Evolutionary conservation across 495 filamentous ascomycete species (phyloP).

Genomic region (Lasiosphaeria ovina): DNA sequence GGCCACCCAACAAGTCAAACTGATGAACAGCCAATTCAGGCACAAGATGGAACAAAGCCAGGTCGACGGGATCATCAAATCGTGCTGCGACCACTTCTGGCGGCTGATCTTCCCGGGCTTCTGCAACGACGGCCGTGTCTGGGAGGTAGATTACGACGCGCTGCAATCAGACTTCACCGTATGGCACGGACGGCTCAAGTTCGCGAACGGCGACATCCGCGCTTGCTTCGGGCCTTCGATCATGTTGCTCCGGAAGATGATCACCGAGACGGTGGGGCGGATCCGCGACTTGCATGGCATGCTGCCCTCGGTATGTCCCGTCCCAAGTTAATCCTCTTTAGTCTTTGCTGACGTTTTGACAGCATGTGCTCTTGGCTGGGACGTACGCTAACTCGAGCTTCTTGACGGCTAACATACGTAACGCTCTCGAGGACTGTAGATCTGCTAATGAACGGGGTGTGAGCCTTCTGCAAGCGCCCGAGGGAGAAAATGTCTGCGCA

Average conservation of each 20-base stretch:
- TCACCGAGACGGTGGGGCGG: background rate
- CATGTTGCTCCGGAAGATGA: background rate
- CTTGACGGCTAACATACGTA: background rate
- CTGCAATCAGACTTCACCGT: conserved; percentile 5
- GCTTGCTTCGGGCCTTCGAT: conserved; percentile 4
- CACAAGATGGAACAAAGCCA: background rate
- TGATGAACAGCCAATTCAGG: conserved; percentile 8
- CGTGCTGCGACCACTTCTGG: background rate
- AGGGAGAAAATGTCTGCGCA: conserved; percentile 6
- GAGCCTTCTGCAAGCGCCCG: conserved; percentile 6
- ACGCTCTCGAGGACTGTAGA: background rate
- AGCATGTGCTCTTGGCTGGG: conserved; percentile 10
- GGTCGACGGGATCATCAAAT: background rate
- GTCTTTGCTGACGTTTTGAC: no score
- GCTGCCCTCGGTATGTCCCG: background rate
- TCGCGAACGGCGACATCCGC: conserved; percentile 3
- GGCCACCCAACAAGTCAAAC: background rate
- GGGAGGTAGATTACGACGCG: conserved; percentile 5
- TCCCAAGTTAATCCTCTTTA: background rate
- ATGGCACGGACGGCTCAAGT: conserved; percentile 7
- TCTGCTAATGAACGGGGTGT: background rate
- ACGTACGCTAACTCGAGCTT: conserved; percentile 8
- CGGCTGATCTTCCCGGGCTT: background rate
- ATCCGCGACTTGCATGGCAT: background rate
- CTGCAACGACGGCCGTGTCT: conserved; percentile 7